Evolutionary conservation across 306 rosid genomes (phyloP).

Genomic region (Malus sylvestris): DNA sequence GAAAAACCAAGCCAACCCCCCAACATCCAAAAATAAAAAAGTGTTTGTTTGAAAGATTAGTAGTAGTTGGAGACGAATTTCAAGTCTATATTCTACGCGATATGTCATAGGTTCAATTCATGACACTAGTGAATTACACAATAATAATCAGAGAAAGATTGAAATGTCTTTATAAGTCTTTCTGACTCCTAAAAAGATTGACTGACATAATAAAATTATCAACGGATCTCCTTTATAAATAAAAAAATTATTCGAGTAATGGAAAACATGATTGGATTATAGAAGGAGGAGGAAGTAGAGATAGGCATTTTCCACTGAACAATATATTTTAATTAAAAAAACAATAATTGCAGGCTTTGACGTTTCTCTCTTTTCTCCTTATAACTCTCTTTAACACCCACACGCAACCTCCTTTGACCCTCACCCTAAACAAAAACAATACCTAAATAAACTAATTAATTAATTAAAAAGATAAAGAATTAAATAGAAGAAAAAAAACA

Average conservation of each 20-base stretch:
- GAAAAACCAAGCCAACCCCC: background rate
- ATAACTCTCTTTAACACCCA: constrained; percentile 46
- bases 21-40: background rate
- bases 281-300: background rate
- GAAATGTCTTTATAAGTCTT: no score
- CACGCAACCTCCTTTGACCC: constrained; percentile 93
- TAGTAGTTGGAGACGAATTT: no score
- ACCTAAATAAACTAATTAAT: no score
- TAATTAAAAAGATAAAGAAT: background rate
- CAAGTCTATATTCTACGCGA: no score
- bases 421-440: constrained; percentile 6
- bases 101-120: no score
- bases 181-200: no score
- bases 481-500: constrained; percentile 4
- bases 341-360: constrained; percentile 72
- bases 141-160: accelerated
- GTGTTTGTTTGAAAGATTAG: background rate
- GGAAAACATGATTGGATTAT: background rate
- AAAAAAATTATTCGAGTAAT: background rate
- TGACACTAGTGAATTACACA: no score
- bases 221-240: no score
- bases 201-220: no score
- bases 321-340: constrained; percentile 26
- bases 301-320: constrained; percentile 22
- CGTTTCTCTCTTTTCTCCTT: constrained; percentile 37